phyloP scores from a whole-genome alignment of 345 rosid genomes.

The Acer negundo region DNA sequence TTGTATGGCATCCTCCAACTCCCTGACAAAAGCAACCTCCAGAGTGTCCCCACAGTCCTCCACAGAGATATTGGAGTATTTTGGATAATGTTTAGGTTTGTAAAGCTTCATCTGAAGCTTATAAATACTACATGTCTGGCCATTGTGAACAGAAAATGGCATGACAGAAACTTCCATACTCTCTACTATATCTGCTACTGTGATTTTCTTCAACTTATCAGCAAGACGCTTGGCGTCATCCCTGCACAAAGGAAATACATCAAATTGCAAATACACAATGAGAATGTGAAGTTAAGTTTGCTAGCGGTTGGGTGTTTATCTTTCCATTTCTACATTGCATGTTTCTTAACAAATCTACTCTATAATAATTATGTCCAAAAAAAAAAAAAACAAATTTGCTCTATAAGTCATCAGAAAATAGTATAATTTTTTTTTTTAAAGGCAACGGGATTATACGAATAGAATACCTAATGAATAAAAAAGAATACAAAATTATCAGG shows the following conservation, averaged over 20 bases:
- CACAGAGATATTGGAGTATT: constrained; percentile 42
- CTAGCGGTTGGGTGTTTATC: neutral
- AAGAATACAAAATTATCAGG: neutral
- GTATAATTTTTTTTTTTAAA: too few species aligned
- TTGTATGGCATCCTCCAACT: constrained; percentile 88
- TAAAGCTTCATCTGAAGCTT: constrained; percentile 80
- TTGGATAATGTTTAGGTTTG: constrained; percentile 58
- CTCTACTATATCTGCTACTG: constrained; percentile 76
- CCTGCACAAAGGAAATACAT: constrained; percentile 44
- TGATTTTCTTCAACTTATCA: constrained; percentile 75
- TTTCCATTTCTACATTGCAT: neutral
- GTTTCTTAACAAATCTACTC: neutral
- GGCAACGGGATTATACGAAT: too few species aligned
- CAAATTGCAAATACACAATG: constrained; percentile 1
- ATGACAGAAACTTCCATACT: constrained; percentile 64
- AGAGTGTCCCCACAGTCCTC: constrained; percentile 72
- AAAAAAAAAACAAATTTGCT: too few species aligned
- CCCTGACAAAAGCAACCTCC: constrained; percentile 56
- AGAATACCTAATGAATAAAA: neutral
- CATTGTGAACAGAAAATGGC: constrained; percentile 47
- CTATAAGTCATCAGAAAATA: neutral
- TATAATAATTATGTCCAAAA: too few species aligned
- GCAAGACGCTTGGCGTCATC: constrained; percentile 66
- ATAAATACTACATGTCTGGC: constrained; percentile 56
- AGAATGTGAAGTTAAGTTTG: neutral